Percentiles rank a stretch among this genome's conserved stretches.
Evolutionary conservation across 805 yeast species (phyloP).

Genomic region (Wickerhamomyces xylosicus): DNA sequence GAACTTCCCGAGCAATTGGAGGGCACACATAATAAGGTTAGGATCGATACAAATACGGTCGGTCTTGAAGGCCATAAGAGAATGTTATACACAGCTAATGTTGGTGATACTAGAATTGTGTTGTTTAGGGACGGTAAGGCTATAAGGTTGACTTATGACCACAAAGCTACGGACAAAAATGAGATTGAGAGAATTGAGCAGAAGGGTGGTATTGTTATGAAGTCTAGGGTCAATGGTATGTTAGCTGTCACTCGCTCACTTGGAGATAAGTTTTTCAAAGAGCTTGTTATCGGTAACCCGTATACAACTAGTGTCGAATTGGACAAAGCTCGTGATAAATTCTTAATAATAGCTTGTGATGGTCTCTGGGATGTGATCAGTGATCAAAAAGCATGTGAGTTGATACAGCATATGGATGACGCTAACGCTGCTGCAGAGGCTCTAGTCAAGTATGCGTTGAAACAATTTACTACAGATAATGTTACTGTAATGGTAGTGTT

Average conservation of each 20-base stretch:
- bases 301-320: conserved; percentile 84
- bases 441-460: conserved; percentile 66
- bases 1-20: conserved; percentile 33
- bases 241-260: conserved; percentile 89
- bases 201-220: conserved; percentile 81
- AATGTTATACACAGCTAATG: conserved; percentile 87
- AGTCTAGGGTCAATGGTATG: conserved; percentile 90
- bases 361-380: conserved; percentile 94
- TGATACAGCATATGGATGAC: conserved; percentile 43
- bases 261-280: conserved; percentile 91
- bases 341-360: conserved; percentile 87
- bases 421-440: conserved; percentile 59
- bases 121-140: conserved; percentile 68
- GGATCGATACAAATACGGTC: conserved; percentile 4
- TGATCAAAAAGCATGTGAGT: conserved; percentile 75
- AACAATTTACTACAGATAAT: conserved; percentile 77
- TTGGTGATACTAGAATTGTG: conserved; percentile 85
- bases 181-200: conserved; percentile 70
- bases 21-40: background rate
- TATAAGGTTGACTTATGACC: conserved; percentile 80
- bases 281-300: conserved; percentile 80
- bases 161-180: conserved; percentile 74
- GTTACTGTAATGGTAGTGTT: conserved; percentile 84
- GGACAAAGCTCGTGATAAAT: conserved; percentile 48
- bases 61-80: conserved; percentile 41